These are phyloP conservation scores for Linnemannia hyalina DNA, from an alignment of 192 early-diverging fungal genomes.

Conservation along the genomic window DNA sequence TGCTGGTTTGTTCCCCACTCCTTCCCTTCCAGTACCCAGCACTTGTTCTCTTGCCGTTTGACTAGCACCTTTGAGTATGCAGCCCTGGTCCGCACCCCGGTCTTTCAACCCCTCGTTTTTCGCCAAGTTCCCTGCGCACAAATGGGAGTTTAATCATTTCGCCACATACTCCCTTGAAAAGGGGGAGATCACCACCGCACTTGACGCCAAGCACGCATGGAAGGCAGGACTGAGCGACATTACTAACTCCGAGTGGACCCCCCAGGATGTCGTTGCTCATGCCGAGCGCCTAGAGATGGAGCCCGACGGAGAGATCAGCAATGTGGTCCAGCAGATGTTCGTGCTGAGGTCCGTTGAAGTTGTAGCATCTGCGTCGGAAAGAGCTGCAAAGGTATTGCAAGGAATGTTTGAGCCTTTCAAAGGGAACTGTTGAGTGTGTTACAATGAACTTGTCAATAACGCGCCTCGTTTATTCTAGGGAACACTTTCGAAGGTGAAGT, in stretches of 20 bases:
- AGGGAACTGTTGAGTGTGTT: background rate
- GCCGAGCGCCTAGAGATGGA: conserved; percentile 10
- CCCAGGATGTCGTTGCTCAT: conserved; percentile 7
- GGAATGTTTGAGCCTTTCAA: background rate
- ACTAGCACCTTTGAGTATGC: conserved; percentile 5
- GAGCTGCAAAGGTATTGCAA: conserved; percentile 12
- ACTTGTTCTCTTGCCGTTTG: background rate
- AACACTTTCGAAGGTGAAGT: conserved; percentile 4
- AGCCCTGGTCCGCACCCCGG: conserved; percentile 9
- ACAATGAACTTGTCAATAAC: conserved; percentile 2
- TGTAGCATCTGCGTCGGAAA: conserved; percentile 1
- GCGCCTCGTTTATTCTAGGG: conserved; percentile 10
- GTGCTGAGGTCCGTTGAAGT: background rate
- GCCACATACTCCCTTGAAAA: conserved; percentile 10
- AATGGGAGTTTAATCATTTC: conserved; percentile 18
- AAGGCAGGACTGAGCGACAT: conserved; percentile 3
- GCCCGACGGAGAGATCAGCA: conserved; percentile 9
- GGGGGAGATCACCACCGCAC: conserved; percentile 1
- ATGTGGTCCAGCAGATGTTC: conserved; percentile 11
- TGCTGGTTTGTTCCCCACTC: background rate
- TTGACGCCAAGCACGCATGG: conserved; percentile 9
- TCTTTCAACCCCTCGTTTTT: conserved; percentile 12
- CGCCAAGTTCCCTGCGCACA: conserved; percentile 13
- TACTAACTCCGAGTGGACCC: conserved; percentile 14
- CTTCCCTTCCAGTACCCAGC: background rate